Conservation (phyloP, 768 basidiomycete species). For the Psilocybe cubensis region DNA sequence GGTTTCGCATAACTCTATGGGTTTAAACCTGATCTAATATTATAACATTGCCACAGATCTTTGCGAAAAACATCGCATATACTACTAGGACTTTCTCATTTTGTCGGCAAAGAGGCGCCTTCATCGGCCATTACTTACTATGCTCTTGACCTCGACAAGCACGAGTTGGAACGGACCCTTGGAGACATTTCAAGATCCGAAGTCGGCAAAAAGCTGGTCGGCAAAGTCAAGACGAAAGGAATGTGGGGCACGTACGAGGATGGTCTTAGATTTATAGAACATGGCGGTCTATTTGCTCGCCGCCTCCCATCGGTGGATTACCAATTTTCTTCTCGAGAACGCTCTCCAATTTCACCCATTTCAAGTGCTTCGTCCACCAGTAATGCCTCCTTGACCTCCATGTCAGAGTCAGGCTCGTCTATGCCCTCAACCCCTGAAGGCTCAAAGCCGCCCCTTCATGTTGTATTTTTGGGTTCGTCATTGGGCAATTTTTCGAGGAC, state of each 20-base stretch:
- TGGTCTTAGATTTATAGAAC: constrained; percentile 78
- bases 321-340: constrained; percentile 26
- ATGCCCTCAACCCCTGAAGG: constrained; percentile 53
- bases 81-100: constrained; percentile 66
- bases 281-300: constrained; percentile 54
- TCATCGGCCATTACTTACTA: constrained; percentile 75
- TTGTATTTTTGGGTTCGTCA: constrained; percentile 91
- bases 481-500: constrained; percentile 86
- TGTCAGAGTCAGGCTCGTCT: constrained; percentile 28
- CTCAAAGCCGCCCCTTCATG: constrained; percentile 61
- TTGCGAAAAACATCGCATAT: constrained; percentile 90
- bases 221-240: constrained; percentile 81
- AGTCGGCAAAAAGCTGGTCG: constrained; percentile 61
- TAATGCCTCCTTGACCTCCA: constrained; percentile 8
- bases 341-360: constrained; percentile 43
- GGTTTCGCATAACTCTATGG: background rate
- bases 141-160: constrained; percentile 91
- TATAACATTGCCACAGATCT: constrained; percentile 49
- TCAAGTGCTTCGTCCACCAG: constrained; percentile 26
- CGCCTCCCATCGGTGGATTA: constrained; percentile 15
- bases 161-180: constrained; percentile 83
- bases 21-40: constrained; percentile 7
- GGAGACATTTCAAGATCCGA: constrained; percentile 64
- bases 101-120: constrained; percentile 39
- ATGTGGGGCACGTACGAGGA: constrained; percentile 93